Conservation (phyloP, 768 basidiomycete species). For the Lactarius psammicola region DNA sequence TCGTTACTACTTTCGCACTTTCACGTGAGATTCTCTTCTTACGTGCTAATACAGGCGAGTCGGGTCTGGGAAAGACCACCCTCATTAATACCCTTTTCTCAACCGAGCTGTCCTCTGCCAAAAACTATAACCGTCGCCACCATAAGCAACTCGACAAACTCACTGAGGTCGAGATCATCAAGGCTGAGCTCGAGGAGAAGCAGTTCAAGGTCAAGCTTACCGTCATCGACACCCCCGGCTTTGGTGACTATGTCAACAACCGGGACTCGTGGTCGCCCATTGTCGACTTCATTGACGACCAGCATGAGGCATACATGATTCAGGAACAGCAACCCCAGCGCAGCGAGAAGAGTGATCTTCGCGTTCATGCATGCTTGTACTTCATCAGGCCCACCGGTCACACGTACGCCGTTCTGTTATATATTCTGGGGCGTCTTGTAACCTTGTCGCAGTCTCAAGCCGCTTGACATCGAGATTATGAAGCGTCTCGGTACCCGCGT, state of each 20-base stretch:
- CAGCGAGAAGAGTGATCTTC: conserved; percentile 87
- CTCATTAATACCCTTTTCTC: conserved; percentile 99
- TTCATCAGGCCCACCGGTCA: conserved; percentile 96
- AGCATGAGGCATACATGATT: conserved; percentile 93
- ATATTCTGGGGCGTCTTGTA: not conserved
- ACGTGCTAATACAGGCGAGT: conserved; percentile 64
- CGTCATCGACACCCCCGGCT: conserved; percentile 98
- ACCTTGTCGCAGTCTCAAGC: conserved; percentile 67
- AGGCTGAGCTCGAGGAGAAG: conserved; percentile 98
- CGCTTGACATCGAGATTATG: conserved; percentile 99
- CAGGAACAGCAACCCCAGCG: conserved; percentile 99
- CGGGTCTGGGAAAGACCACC: conserved; percentile 95
- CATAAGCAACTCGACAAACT: conserved; percentile 98
- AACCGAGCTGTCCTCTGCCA: conserved; percentile 88
- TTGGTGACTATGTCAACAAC: conserved; percentile 99
- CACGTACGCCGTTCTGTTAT: conserved; percentile 62
- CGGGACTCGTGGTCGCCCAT: conserved; percentile 98
- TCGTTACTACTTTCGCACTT: conserved; percentile 35
- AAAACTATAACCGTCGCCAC: conserved; percentile 88
- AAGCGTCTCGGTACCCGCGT: conserved; percentile 97
- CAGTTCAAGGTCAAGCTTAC: conserved; percentile 99
- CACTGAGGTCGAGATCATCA: conserved; percentile 98
- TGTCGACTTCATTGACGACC: conserved; percentile 96
- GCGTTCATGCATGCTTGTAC: conserved; percentile 96
- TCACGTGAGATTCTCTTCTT: conserved; percentile 6